Base-by-base conservation (phyloP, 352 stramenopile genomes). In the Phytophthora capsici region DNA sequence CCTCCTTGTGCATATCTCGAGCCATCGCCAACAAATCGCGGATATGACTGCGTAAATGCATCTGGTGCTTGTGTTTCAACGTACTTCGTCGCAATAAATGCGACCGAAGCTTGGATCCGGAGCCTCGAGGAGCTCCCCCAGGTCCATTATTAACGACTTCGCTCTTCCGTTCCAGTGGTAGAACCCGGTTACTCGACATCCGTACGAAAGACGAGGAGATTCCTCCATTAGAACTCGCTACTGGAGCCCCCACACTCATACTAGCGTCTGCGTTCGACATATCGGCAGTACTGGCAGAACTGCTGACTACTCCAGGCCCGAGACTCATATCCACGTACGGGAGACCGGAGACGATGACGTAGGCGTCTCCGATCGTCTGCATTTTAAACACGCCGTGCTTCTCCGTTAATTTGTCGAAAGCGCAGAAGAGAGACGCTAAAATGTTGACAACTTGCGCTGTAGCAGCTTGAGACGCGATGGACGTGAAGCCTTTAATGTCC, bases 361-460 rank as follows among this genome's bases (percentile, higher is more conserved):
- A 97, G n/a, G 90, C 90, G 71, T 98, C 93, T 12, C 93, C 91
- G 28, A 98, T 98, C 0, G 88, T 97, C 66, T 98, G 89, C 74
- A 98, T 93, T 70, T 98, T 98, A 55, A 97, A 97, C 28, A 98
- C 89, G 30, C 90, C 85, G 66, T 98, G 88, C 68, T 97, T 96
- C 38, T 95, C 84, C 0, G 88, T 94, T n/a, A 98, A 66, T 16
- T 94, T 92, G 66, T 98, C 91, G 43, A 98, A 98, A 10, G 85
- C 84, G 37, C 85, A 93, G 59, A 98, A 98, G 1, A 98, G 72
- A n/a, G 90, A 93, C 28, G 93, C 89, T 3, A 98, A 63, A 48
- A 98, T 89, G 54, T 97, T 86, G 4, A 96, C 91, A 19, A 98
- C 90, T 75, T 98, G 83, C 2, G 84, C 79, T 0, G 91, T 91